Conservation (phyloP, 148 eudicot species). For the Simmondsia chinensis region DNA sequence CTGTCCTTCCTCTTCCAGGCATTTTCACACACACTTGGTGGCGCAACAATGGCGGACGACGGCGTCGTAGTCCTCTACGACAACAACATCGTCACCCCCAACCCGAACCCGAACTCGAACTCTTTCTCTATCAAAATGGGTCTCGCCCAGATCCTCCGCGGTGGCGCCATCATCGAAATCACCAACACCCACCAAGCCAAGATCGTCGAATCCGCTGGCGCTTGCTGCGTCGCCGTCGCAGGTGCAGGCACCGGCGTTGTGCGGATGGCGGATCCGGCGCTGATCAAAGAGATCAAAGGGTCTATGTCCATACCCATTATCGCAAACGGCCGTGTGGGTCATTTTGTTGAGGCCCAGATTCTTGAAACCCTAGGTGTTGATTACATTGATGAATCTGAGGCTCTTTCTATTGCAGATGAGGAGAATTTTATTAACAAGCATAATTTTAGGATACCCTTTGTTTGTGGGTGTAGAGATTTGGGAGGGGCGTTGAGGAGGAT, state of each 20-base stretch:
- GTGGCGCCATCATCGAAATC: slow-evolving; percentile 51
- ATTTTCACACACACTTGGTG: slow-evolving; percentile 25
- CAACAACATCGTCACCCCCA: slow-evolving; percentile 27
- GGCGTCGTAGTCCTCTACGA: slow-evolving; percentile 48
- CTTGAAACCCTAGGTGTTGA: slow-evolving; percentile 47
- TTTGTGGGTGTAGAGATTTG: slow-evolving; percentile 44
- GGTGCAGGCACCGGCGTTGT: slow-evolving; percentile 13
- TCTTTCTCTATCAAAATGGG: slow-evolving; percentile 47
- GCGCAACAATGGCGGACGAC: slow-evolving; percentile 38
- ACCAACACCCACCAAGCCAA: slow-evolving; percentile 36
- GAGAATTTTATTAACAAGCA: slow-evolving; percentile 57
- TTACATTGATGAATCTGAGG: slow-evolving; percentile 57
- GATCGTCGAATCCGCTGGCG: slow-evolving; percentile 58
- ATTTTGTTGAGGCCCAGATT: slow-evolving; percentile 64
- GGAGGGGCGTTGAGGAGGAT: slow-evolving; percentile 58
- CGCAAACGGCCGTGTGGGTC: slow-evolving; percentile 47
- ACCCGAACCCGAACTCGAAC: slow-evolving; percentile 21
- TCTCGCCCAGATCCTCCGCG: slow-evolving; percentile 40
- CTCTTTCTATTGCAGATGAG: slow-evolving; percentile 32
- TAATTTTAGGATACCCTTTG: slow-evolving; percentile 46
- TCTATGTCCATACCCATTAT: slow-evolving; percentile 38
- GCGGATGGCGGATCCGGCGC: slow-evolving; percentile 46
- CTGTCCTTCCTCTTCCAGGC: slow-evolving; percentile 1
- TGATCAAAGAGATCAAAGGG: slow-evolving; percentile 39
- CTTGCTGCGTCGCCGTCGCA: slow-evolving; percentile 36